phyloP scores from a whole-genome alignment of 2,329 filamentous ascomycete species.

The Monilinia aucupariae region DNA sequence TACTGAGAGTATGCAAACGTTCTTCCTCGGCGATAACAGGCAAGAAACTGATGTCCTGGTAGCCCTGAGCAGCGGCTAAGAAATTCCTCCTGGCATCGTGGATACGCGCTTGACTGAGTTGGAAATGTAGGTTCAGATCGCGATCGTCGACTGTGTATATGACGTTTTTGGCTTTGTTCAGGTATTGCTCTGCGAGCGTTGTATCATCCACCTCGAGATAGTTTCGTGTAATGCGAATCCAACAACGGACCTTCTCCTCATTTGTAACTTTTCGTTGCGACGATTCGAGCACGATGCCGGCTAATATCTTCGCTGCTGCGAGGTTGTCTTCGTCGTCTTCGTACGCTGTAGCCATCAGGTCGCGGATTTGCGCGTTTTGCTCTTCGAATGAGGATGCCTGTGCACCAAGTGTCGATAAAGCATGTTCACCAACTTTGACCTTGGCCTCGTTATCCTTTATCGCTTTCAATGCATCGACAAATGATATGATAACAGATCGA shows the following conservation, averaged over 20 bases:
- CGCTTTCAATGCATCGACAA: constrained; percentile 57
- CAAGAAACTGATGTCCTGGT: constrained; percentile 80
- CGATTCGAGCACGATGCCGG: constrained; percentile 75
- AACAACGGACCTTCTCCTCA: constrained; percentile 75
- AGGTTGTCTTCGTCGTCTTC: constrained; percentile 77
- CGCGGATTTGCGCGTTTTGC: constrained; percentile 72
- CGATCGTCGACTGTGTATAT: constrained; percentile 73
- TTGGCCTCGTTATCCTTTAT: constrained; percentile 59
- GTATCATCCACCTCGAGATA: constrained; percentile 93
- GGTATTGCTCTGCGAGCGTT: constrained; percentile 73
- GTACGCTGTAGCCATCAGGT: constrained; percentile 76
- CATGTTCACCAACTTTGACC: constrained; percentile 69
- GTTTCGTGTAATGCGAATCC: constrained; percentile 91
- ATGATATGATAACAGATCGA: constrained; percentile 39
- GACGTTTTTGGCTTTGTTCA: constrained; percentile 93
- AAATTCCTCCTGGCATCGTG: constrained; percentile 87
- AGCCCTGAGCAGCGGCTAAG: constrained; percentile 78
- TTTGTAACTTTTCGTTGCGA: constrained; percentile 80
- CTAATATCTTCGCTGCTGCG: constrained; percentile 69
- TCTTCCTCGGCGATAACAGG: constrained; percentile 78
- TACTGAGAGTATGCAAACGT: constrained; percentile 74
- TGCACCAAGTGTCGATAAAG: constrained; percentile 60
- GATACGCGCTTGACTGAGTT: constrained; percentile 87
- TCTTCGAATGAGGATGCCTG: constrained; percentile 73
- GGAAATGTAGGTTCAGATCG: constrained; percentile 75